These are phyloP conservation scores for Neoboletus brunneissimus DNA, from an alignment of 768 basidiomycete genomes.

Conservation along the genomic window DNA sequence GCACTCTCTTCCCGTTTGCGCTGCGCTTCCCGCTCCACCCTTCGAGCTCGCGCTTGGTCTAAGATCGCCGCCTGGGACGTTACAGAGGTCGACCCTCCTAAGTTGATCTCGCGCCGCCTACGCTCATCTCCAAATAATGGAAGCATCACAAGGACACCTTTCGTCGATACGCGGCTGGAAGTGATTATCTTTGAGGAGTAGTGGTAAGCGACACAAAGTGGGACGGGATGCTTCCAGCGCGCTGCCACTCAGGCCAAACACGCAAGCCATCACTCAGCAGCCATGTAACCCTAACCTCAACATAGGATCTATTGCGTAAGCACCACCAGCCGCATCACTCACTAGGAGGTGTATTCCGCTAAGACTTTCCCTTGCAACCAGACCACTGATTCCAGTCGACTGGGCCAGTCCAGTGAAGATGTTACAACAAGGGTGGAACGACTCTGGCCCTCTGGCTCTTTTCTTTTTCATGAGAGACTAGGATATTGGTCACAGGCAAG, in stretches of 20 bases:
- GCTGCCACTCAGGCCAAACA: neutral
- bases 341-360: no score
- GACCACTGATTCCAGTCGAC: no score
- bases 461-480: neutral
- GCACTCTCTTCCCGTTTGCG: conserved; percentile 60
- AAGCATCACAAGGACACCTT: conserved; percentile 26
- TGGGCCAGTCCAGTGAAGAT: no score
- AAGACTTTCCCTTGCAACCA: no score
- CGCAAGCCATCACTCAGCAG: neutral
- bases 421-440: neutral
- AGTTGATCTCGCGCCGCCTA: conserved; percentile 64
- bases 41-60: conserved; percentile 56
- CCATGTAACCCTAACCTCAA: neutral
- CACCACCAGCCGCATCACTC: no score
- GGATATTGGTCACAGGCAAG: no score
- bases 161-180: neutral
- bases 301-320: neutral
- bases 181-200: neutral
- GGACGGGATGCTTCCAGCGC: neutral
- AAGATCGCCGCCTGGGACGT: conserved; percentile 57
- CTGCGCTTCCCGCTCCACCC: conserved; percentile 54
- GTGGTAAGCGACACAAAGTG: neutral
- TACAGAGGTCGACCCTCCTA: conserved; percentile 60
- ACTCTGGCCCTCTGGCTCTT: neutral
- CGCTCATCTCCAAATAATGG: conserved; percentile 52